Evolutionary conservation across 352 stramenopile species (phyloP).

Genomic region (Thalassiosira exigua): DNA sequence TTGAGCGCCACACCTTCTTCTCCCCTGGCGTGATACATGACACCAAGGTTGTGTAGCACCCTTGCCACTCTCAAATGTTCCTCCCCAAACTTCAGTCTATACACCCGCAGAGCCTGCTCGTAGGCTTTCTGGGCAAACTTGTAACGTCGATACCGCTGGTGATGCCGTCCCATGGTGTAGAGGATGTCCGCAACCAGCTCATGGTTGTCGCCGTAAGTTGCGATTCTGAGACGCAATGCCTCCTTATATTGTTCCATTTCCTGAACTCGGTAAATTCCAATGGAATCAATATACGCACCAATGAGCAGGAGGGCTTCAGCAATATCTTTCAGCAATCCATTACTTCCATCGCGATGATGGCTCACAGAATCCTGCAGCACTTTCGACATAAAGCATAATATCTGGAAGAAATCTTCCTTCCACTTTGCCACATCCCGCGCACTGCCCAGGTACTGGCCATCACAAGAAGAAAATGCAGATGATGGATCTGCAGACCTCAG

Average conservation of each 20-base stretch:
- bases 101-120: conserved; percentile 65
- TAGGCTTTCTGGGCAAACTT: conserved; percentile 71
- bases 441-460: no score
- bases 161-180: conserved; percentile 49
- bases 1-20: conserved; percentile 52
- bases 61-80: conserved; percentile 37
- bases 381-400: conserved; percentile 35
- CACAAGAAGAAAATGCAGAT: no score
- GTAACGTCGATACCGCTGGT: conserved; percentile 47
- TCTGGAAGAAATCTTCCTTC: conserved; percentile 35
- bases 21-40: conserved; percentile 51
- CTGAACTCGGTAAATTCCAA: conserved; percentile 31
- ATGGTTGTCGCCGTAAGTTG: conserved; percentile 45
- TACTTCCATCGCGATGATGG: not conserved
- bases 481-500: conserved; percentile 16
- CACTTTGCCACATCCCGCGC: conserved; percentile 12
- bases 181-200: conserved; percentile 59
- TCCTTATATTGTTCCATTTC: conserved; percentile 62
- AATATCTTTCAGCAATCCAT: conserved; percentile 41
- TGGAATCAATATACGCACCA: conserved; percentile 45
- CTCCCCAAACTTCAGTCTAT: conserved; percentile 51
- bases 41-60: conserved; percentile 63
- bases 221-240: conserved; percentile 51
- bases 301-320: conserved; percentile 42
- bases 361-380: conserved; percentile 10